Base-by-base conservation (phyloP, 371 early-diverging fungal species). In the Saksenaea vasiformis region DNA sequence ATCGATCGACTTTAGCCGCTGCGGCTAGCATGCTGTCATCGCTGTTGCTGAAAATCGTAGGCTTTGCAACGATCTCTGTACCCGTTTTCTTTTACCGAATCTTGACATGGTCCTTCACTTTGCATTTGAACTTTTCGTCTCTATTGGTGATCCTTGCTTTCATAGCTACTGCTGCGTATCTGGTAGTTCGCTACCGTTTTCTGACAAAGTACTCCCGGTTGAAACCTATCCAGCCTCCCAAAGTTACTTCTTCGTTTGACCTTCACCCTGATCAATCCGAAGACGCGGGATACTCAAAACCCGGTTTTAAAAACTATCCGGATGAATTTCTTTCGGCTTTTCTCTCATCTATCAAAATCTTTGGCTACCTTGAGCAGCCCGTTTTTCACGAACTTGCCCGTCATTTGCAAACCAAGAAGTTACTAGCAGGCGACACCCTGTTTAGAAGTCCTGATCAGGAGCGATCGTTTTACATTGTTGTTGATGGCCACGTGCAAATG, bases 321-420 rank as follows among this genome's bases (percentile, higher is more conserved):
- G 93, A 92, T 64, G 93, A 93, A 66, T 91, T 94, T 62, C 73
- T 94, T 57, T 88, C 89, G 44, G 92, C 91, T 1, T 94, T 96
- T 67, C 80, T 96, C 57, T 85, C 89, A 1, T 87, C 89, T 14
- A 97, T 97, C 76, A 95, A 95, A 72, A 92, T 97, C n/a, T 98
- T 98, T 85, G 97, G 97, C 1, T 97, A 96, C 70, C 82, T 98
- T 36, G 98, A 98, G 62, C 87, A 93, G 67, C 95, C 95, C 5
- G 97, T 98, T 43, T 96, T 98, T 76, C 93, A 94, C 77, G 97
- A 98, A 72, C 83, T 98, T 36, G 91, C 95, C 5, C 79, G 95
- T 28, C 91, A 93, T 69, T 73, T 93, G 56, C 92, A 94, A 72
- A 95, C 95, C 0, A 89, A 90, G 43, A 89, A 92, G 36, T 72